Percentiles rank a stretch among this genome's conserved stretches.
These are phyloP conservation scores for Suillus fuscotomentosus DNA, from an alignment of 768 basidiomycete species.

Conservation along the genomic window DNA sequence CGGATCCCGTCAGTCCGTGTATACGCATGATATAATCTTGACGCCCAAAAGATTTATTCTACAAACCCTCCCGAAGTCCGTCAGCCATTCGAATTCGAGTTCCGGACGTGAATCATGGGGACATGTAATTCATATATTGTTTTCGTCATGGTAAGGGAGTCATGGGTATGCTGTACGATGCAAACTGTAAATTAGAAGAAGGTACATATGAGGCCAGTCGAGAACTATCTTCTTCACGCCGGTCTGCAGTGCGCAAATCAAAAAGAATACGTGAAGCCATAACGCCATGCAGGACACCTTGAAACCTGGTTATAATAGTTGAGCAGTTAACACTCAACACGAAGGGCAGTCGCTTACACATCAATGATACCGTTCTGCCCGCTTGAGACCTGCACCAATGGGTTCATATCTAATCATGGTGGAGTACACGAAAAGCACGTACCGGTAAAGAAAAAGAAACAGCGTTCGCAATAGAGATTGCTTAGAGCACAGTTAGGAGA, in stretches of 20 bases:
- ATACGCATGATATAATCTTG: too few relatives aligned
- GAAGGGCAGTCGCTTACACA: constrained; percentile 6
- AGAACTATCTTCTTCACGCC: not conserved
- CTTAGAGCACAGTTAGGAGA: not conserved
- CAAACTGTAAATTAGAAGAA: constrained; percentile 5
- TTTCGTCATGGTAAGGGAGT: not conserved
- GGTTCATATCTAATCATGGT: not conserved
- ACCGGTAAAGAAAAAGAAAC: constrained; percentile 12
- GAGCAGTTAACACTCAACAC: not conserved
- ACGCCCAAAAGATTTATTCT: too few relatives aligned
- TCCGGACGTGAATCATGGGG: not conserved
- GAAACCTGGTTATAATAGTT: constrained; percentile 3
- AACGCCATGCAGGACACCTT: constrained; percentile 12
- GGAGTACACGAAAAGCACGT: not conserved
- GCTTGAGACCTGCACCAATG: not conserved
- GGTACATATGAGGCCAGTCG: not conserved
- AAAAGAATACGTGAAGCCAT: constrained; percentile 15
- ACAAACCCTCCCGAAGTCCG: too few relatives aligned
- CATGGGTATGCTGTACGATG: not conserved
- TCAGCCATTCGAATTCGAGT: not conserved
- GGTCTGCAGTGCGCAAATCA: constrained; percentile 5
- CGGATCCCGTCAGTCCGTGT: too few relatives aligned
- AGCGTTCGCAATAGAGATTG: constrained; percentile 7
- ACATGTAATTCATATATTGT: not conserved
- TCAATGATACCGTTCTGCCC: constrained; percentile 11